These are phyloP conservation scores for Xylariales sp. DNA, from an alignment of 2,329 filamentous ascomycete genomes.

Conservation along the genomic window DNA sequence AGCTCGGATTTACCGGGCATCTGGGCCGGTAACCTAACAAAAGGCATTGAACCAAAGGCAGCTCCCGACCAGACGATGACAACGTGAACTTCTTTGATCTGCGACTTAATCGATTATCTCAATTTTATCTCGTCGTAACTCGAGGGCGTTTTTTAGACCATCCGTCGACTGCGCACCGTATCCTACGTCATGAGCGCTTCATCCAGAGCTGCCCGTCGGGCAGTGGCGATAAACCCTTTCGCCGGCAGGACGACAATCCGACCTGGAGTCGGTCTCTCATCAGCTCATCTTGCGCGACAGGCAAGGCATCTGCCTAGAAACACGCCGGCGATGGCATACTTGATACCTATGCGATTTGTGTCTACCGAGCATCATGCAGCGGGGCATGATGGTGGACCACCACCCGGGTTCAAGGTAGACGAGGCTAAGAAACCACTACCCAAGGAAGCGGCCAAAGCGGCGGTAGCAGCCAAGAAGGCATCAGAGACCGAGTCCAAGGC, in stretches of 20 bases:
- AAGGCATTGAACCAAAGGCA: neutral
- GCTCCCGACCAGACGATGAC: too few species aligned
- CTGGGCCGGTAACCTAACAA: neutral
- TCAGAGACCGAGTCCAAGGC: constrained; percentile 23
- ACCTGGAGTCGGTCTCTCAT: constrained; percentile 41
- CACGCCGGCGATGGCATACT: constrained; percentile 48
- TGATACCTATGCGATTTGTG: constrained; percentile 52
- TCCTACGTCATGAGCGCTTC: constrained; percentile 34
- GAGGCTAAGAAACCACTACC: constrained; percentile 80
- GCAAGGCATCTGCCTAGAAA: constrained; percentile 39
- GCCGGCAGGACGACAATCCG: constrained; percentile 41
- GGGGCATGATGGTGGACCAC: constrained; percentile 57
- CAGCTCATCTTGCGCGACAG: constrained; percentile 43
- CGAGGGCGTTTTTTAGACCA: too few species aligned
- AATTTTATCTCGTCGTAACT: too few species aligned
- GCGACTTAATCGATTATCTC: too few species aligned
- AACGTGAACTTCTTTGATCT: too few species aligned
- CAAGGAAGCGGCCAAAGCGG: constrained; percentile 41
- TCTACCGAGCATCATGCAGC: constrained; percentile 56
- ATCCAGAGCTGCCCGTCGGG: constrained; percentile 50
- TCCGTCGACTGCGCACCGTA: neutral
- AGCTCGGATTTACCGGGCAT: constrained; percentile 3
- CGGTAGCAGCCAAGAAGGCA: constrained; percentile 30
- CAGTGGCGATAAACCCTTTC: constrained; percentile 48
- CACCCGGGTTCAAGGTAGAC: constrained; percentile 87